Conservation (phyloP, 306 rosid species). For the Herpetospermum pedunculosum region DNA sequence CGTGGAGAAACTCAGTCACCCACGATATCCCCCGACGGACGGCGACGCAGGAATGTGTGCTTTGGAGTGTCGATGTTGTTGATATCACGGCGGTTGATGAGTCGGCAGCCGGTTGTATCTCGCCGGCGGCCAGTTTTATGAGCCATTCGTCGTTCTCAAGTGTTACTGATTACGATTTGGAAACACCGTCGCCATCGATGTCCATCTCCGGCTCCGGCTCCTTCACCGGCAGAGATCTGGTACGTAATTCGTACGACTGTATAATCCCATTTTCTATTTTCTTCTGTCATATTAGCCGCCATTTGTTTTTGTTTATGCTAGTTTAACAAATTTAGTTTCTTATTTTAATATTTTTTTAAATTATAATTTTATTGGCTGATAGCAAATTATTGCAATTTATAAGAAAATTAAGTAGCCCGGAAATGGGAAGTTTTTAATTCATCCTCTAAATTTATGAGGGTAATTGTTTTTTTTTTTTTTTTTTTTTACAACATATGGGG, state of each 20-base stretch:
- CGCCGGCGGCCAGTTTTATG: not conserved
- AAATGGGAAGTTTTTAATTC: too few species aligned
- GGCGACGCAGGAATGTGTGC: conserved; percentile 16
- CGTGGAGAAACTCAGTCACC: conserved; percentile 26
- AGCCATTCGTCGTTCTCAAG: conserved; percentile 9
- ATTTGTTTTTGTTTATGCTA: not conserved
- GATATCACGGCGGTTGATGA: not conserved
- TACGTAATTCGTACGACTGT: not conserved
- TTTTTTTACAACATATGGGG: too few species aligned
- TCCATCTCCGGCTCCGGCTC: not conserved
- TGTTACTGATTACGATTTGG: not conserved
- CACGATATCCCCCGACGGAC: conserved; percentile 17
- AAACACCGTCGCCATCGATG: not conserved
- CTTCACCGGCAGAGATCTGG: not conserved
- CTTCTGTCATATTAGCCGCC: not conserved
- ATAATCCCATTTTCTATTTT: not conserved
- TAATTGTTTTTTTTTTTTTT: too few species aligned
- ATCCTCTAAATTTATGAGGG: too few species aligned
- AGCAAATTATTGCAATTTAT: too few species aligned
- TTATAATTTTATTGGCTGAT: too few species aligned
- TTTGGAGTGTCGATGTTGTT: conserved; percentile 24
- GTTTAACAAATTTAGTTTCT: too few species aligned
- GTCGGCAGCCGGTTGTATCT: not conserved
- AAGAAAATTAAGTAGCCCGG: too few species aligned
- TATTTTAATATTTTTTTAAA: too few species aligned